Evolutionary conservation across 2,329 filamentous ascomycete genomes (phyloP).

Genomic region (Cladosporium oxysporum): DNA sequence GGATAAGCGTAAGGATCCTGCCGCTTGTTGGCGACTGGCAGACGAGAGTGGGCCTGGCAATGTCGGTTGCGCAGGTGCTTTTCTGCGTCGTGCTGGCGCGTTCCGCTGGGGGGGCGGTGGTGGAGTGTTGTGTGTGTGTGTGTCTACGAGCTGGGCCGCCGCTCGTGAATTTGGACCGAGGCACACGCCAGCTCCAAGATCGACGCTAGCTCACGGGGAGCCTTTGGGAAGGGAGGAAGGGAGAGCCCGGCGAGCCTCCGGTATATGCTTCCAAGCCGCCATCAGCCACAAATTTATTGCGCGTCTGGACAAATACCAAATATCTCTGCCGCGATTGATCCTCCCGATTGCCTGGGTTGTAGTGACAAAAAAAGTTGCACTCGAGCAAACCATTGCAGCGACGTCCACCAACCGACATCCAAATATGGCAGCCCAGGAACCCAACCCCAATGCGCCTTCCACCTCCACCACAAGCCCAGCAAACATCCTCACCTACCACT

Average conservation of each 20-base stretch:
- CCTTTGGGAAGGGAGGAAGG: not conserved
- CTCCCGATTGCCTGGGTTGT: not conserved
- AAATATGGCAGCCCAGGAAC: constrained; percentile 12
- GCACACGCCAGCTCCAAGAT: not conserved
- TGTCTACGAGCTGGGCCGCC: not conserved
- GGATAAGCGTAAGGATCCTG: not conserved
- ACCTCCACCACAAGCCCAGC: constrained; percentile 11
- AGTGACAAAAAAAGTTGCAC: not conserved
- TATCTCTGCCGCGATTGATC: not conserved
- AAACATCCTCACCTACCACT: constrained; percentile 55
- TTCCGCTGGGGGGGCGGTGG: constrained; percentile 2
- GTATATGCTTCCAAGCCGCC: not conserved
- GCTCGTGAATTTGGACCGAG: constrained; percentile 6
- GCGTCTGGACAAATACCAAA: not conserved
- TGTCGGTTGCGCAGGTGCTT: not conserved
- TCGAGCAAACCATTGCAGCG: not conserved
- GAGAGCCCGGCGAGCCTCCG: not conserved
- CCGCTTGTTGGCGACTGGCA: not conserved
- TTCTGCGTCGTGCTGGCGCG: constrained; percentile 3
- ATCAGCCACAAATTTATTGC: not conserved
- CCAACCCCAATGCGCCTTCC: constrained; percentile 12
- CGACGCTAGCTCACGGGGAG: not conserved
- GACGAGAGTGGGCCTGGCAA: not conserved
- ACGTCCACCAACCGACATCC: not conserved
- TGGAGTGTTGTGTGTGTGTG: constrained; percentile 10